phyloP scores from a whole-genome alignment of 768 basidiomycete species.

The Podaxis sp. region DNA sequence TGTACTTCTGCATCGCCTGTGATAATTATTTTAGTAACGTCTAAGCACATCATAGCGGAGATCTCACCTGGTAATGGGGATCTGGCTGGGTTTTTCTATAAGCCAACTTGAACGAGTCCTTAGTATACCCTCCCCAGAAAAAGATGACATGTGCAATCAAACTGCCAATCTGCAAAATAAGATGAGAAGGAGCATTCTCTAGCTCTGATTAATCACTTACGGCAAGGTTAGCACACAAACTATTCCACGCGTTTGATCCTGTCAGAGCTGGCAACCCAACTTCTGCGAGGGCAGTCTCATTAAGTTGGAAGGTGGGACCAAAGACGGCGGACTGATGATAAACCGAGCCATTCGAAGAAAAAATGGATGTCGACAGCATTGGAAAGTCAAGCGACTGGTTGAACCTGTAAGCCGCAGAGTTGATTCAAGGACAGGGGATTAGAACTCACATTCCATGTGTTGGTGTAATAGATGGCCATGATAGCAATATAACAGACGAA shows the following conservation, averaged over 20 bases:
- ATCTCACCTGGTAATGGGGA: slow-evolving; percentile 50
- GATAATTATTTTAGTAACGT: neutral
- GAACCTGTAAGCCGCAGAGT: neutral
- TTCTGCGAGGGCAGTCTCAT: slow-evolving; percentile 51
- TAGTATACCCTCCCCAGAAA: slow-evolving; percentile 57
- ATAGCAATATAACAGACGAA: slow-evolving; percentile 52
- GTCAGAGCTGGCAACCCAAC: slow-evolving; percentile 50
- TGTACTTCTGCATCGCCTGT: slow-evolving; percentile 57
- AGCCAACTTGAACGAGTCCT: slow-evolving; percentile 49
- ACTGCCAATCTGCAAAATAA: slow-evolving; percentile 48
- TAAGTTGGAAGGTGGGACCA: slow-evolving; percentile 48
- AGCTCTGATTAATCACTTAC: slow-evolving; percentile 26
- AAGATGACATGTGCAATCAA: slow-evolving; percentile 55
- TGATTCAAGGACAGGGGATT: neutral
- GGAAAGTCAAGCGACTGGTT: slow-evolving; percentile 51
- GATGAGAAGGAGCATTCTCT: neutral
- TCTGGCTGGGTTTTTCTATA: slow-evolving; percentile 48
- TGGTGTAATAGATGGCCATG: slow-evolving; percentile 61
- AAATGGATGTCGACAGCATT: slow-evolving; percentile 61
- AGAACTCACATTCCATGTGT: slow-evolving; percentile 54
- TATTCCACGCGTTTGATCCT: slow-evolving; percentile 54
- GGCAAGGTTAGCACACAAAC: slow-evolving; percentile 47
- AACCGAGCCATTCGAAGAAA: slow-evolving; percentile 50
- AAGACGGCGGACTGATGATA: slow-evolving; percentile 59
- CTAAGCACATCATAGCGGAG: neutral